Evolutionary conservation across 495 filamentous ascomycete species (phyloP).

Genomic region (Parathielavia appendiculata): DNA sequence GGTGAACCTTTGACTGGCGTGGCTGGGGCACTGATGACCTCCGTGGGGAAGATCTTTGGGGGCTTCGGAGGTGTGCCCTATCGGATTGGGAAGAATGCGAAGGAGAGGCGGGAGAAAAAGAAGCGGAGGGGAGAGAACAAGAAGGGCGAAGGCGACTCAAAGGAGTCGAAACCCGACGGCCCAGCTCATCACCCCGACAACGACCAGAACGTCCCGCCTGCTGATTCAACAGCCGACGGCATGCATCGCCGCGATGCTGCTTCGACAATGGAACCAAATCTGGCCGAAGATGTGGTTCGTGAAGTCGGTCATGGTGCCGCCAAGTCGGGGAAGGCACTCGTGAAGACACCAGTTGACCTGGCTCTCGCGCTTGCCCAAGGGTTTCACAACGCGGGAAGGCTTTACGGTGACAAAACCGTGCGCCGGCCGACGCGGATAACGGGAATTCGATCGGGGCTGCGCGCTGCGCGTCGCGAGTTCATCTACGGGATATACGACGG

Average conservation of each 20-base stretch:
- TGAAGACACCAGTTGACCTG: slow-evolving; percentile 58
- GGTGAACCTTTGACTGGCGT: slow-evolving; percentile 67
- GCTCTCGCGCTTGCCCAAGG: slow-evolving; percentile 70
- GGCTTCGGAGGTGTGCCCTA: slow-evolving; percentile 58
- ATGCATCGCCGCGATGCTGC: slow-evolving; percentile 19
- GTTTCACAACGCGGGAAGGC: slow-evolving; percentile 75
- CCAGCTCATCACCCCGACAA: background rate
- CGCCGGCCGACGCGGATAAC: slow-evolving; percentile 55
- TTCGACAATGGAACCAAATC: slow-evolving; percentile 26
- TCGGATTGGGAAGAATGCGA: slow-evolving; percentile 48
- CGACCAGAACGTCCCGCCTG: slow-evolving; percentile 3
- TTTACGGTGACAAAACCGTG: slow-evolving; percentile 56
- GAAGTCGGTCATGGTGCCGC: slow-evolving; percentile 46
- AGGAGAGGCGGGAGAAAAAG: slow-evolving; percentile 41
- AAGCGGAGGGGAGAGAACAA: slow-evolving; percentile 34
- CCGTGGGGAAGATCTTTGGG: slow-evolving; percentile 48
- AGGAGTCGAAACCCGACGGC: background rate
- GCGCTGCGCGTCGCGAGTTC: slow-evolving; percentile 63
- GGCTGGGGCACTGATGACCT: slow-evolving; percentile 51
- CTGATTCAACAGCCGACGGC: slow-evolving; percentile 22
- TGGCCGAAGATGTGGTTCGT: slow-evolving; percentile 34
- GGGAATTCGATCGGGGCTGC: slow-evolving; percentile 61
- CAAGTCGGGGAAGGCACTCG: slow-evolving; percentile 45
- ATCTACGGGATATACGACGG: slow-evolving; percentile 68
- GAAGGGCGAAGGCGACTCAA: slow-evolving; percentile 7